Evolutionary conservation across 305 asterid species (phyloP), one percentile per base, ranked within the genome.

Genomic region (Lippia alba): DNA sequence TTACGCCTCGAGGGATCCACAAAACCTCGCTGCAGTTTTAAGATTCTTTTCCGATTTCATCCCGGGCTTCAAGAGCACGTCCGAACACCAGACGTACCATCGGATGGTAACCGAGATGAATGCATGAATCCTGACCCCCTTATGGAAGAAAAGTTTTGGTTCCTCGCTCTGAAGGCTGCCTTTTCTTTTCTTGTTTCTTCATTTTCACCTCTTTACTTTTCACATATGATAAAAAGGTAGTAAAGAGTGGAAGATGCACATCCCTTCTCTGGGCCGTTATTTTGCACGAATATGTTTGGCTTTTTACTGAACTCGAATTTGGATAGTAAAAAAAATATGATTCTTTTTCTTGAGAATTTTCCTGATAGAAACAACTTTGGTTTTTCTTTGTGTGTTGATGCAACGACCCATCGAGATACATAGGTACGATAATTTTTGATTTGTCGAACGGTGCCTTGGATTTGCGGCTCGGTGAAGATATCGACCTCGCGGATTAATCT

Each of bases 31-130:
- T 70, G 90, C 98, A 4, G 97, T 92, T 64, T 78, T 94, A 24
- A 84, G 99, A 73, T 90, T 90, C 86, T 90, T 94, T 72, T 88
- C 86, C 15, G 98, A 94, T 78, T 91, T 86, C 77, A 87, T 88
- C 51, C 96, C 99, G 4, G 95, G 94, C 61, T 91, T 94, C 80
- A 87, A 82, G 85, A 82, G 59, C 84, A 84, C 88, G 45, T 15
- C 91, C 12, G 97, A 91, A 41, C 87, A 91, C 81, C 78, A 73
- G 56, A 80, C 73, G 5, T 91, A 88, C 75, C 78, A 75, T 17
- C 80, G 69, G 46, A 66, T 77, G 64, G 82, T 85, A 58, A 74
- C 87, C 60, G 96, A 86, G 79, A 85, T 91, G 95, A 86, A 62
- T 73, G 48, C 92, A 12, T 79, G 83, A 55, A 64, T 55, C 19